phyloP scores from a whole-genome alignment of 2,329 filamentous ascomycete species.

The Clonostachys rhizophaga region DNA sequence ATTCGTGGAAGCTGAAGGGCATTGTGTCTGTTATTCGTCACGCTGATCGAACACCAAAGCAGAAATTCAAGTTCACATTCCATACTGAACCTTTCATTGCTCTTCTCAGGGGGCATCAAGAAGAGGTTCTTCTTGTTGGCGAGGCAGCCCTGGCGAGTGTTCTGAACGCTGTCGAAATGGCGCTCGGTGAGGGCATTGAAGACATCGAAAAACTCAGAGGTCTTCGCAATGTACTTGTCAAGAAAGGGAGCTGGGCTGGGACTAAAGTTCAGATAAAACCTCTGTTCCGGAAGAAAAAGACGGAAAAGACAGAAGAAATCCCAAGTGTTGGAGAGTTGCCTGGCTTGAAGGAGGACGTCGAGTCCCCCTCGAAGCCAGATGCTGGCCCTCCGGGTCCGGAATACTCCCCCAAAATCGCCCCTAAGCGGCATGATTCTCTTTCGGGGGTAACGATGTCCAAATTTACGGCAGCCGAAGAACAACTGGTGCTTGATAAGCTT shows the following conservation, averaged over 20 bases:
- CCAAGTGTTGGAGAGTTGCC: slow-evolving; percentile 24
- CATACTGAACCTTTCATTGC: slow-evolving; percentile 96
- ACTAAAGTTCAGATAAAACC: slow-evolving; percentile 99
- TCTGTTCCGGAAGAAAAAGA: slow-evolving; percentile 90
- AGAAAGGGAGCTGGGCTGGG: slow-evolving; percentile 90
- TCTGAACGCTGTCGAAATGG: slow-evolving; percentile 78
- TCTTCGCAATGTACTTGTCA: slow-evolving; percentile 80
- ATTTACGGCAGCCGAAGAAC: slow-evolving; percentile 89
- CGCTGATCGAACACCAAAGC: slow-evolving; percentile 95
- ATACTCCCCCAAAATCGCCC: slow-evolving; percentile 19
- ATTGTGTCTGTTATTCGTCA: slow-evolving; percentile 96
- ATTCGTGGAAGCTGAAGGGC: slow-evolving; percentile 97
- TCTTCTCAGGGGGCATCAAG: slow-evolving; percentile 88
- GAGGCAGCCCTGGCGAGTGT: slow-evolving; percentile 87
- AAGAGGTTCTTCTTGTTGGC: slow-evolving; percentile 91
- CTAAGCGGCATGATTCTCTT: slow-evolving; percentile 74
- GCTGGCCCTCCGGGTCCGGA: slow-evolving; percentile 8
- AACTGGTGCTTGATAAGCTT: slow-evolving; percentile 88
- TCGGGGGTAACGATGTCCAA: slow-evolving; percentile 89
- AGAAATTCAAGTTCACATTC: slow-evolving; percentile 99
- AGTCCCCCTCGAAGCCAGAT: slow-evolving; percentile 10
- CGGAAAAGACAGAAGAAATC: slow-evolving; percentile 54
- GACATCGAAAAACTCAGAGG: slow-evolving; percentile 82
- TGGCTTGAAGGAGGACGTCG: slow-evolving; percentile 17
- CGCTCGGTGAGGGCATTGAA: slow-evolving; percentile 74